Evolutionary conservation across 2,329 filamentous ascomycete genomes (phyloP), one percentile per base, ranked within the genome.

Genomic region (Pseudofabraea citricarpa): DNA sequence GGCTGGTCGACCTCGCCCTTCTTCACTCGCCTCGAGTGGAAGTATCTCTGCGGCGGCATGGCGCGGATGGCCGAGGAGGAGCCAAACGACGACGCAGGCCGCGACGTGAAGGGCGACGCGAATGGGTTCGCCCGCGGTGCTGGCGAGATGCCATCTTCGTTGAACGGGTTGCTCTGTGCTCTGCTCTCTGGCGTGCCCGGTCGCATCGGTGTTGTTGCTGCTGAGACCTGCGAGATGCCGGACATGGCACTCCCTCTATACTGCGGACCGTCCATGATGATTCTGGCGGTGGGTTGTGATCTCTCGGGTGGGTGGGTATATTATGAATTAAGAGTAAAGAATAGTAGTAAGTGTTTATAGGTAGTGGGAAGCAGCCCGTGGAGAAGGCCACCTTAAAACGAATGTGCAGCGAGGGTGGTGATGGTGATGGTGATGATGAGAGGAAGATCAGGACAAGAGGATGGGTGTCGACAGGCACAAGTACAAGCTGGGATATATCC

Each of bases 1-100:
- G 87, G 85, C 66, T 87, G 84, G 60, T 89, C 83, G 3, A 87
- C 64, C 38, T 87, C 78, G 32, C 79, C 85, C 61, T 88, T 87
- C 60, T 74, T 77, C 24, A 91, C 76, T 48, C 85, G 49, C 46
- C 58, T 48, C 13, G 57, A 60, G 45, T 61, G 57, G 40, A 61
- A 60, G 47, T 59, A 61, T 53, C 52, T 47, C 21, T 52, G 44
- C 29, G 53, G 47, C 5, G 47, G 40, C 12, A 33, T 27, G 12
- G 26, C 41, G 37, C 50, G 59, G 27, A 69, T 48, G 29, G 54
- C 67, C 7, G 67, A 67, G 5, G 66, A 64, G 8, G 66, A 71
- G 9, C 61, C 67, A 35, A 63, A 64, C 6, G 61, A 62, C 2
- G 69, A 73, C 9, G 56, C 61, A 16, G 69, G 67, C 57, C 65